These are phyloP conservation scores for Microstegium vimineum DNA, from an alignment of 176 grass and related monocot genomes.

Conservation along the genomic window DNA sequence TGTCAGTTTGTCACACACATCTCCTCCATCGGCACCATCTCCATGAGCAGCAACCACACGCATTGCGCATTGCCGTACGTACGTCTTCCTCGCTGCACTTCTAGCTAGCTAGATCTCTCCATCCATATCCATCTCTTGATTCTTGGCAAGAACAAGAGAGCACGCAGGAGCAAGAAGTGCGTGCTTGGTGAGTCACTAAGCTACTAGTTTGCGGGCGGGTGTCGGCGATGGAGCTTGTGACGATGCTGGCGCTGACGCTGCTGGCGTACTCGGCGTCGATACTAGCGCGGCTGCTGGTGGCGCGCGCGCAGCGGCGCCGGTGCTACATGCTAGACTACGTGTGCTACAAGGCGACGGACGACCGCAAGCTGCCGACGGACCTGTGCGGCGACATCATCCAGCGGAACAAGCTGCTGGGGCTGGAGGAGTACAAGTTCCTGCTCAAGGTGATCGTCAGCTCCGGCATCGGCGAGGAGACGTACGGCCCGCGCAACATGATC, in stretches of 20 bases:
- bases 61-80: constrained; percentile 14
- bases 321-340: constrained; percentile 92
- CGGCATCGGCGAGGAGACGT: constrained; percentile 89
- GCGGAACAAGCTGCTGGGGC: constrained; percentile 68
- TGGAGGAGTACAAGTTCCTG: constrained; percentile 95
- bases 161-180: not conserved
- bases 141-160: not conserved
- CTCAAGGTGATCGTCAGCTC: constrained; percentile 97
- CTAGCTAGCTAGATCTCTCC: not conserved
- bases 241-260: constrained; percentile 39
- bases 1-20: not conserved
- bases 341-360: constrained; percentile 82
- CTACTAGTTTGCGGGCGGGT: no score
- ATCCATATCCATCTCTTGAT: not conserved
- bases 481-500: constrained; percentile 92
- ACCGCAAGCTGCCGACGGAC: constrained; percentile 87
- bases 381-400: constrained; percentile 86
- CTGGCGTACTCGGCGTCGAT: constrained; percentile 36
- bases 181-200: not conserved
- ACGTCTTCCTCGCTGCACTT: not conserved
- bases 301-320: constrained; percentile 26
- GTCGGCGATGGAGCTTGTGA: constrained; percentile 41
- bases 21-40: constrained; percentile 9
- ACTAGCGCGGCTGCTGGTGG: constrained; percentile 34
- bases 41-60: constrained; percentile 19